Evolutionary conservation across 805 yeast species (phyloP), one percentile per base, ranked within the genome.

Genomic region (Saccharomycopsis sp.): DNA sequence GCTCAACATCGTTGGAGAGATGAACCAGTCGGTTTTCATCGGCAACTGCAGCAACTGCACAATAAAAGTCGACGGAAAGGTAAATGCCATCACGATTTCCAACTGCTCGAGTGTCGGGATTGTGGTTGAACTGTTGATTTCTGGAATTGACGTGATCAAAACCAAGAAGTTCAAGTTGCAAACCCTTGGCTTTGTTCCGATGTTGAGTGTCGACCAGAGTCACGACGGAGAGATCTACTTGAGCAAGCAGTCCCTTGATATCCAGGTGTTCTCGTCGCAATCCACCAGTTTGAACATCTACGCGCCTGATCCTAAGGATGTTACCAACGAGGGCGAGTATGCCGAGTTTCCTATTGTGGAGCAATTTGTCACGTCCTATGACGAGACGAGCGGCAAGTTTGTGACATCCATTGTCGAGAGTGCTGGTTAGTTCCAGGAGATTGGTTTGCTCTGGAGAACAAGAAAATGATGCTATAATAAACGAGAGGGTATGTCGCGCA

Each of bases 141-240:
- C 97, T 3, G 94, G 97, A 50, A 77, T 92, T 56, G 98, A 92
- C 63, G 75, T 92, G 57, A 89, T 92, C 71, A 91, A 91, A 73
- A 84, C 91, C 57, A 73, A 73, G 62, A 83, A 83, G 67, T 88
- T 89, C 68, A 97, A 94, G 47, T 70, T 94, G 54, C 99, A 94
- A 73, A 83, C 91, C 8, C 74, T 86, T 50, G 95, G 90, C n/a
- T 72, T 76, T 23, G 83, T 89, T 23, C 97, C 97, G 34, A 83
- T 89, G 70, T 81, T 94, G 64, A 83, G 88, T 54, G 78, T 91
- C 61, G 99, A 94, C 71, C 92, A 91, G 72, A 82, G 91, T 61
- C 95, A 90, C 66, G 87, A 87, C 61, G 96, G 96, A 61, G 81
- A 82, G 62, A 77, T 92, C 62, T 94, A 90, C 71, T 78, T 92